Conservation (phyloP, 805 yeast genomes). For the Candida quercuum region DNA sequence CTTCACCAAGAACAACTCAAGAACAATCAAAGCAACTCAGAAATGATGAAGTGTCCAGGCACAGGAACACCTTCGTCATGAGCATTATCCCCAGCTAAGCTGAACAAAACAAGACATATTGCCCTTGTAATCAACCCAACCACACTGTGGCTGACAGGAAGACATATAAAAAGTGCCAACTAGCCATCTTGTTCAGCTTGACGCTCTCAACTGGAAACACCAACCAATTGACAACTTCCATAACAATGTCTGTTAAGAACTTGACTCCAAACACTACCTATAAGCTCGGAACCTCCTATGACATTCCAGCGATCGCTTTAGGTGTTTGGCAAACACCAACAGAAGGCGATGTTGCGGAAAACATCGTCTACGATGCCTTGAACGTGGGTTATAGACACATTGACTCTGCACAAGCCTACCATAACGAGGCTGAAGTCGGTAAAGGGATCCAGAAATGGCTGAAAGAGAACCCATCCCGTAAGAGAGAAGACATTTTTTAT, state of each 20-base stretch:
- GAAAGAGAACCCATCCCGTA: constrained; percentile 44
- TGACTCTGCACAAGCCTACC: constrained; percentile 65
- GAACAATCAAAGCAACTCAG: too few relatives aligned
- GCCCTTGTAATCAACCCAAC: too few relatives aligned
- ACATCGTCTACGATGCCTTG: constrained; percentile 47
- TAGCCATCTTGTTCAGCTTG: too few relatives aligned
- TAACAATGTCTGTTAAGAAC: not conserved
- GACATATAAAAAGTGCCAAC: too few relatives aligned
- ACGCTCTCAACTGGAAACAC: too few relatives aligned
- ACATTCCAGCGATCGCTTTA: constrained; percentile 7
- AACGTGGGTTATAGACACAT: constrained; percentile 63
- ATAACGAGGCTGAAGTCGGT: constrained; percentile 68
- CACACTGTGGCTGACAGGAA: too few relatives aligned
- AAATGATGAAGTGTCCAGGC: too few relatives aligned
- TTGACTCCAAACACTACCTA: not conserved
- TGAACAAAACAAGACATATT: too few relatives aligned
- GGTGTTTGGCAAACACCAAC: constrained; percentile 9
- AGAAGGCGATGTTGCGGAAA: constrained; percentile 4
- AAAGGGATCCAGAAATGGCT: constrained; percentile 46
- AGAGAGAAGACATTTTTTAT: constrained; percentile 44
- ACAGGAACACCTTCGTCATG: too few relatives aligned
- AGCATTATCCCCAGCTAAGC: too few relatives aligned
- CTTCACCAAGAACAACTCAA: too few relatives aligned
- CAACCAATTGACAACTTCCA: too few relatives aligned
- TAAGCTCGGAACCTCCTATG: not conserved